Evolutionary conservation across 2,329 filamentous ascomycete species (phyloP), one percentile per base, ranked within the genome.

Genomic region (Zymoseptoria ardabiliae): DNA sequence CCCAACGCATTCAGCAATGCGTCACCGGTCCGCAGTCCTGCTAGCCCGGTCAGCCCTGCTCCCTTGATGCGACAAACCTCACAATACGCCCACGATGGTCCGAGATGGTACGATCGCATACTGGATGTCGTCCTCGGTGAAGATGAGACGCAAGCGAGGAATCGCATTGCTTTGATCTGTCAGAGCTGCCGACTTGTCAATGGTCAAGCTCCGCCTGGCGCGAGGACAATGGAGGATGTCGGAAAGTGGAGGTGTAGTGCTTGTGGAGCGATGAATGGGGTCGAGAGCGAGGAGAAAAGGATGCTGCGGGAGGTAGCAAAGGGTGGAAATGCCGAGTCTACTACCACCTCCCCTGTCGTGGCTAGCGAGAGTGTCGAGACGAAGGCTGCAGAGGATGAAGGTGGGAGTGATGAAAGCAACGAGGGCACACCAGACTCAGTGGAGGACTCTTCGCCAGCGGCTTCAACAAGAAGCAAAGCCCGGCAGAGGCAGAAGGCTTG

Each of bases 51-150:
- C 9, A 45, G 41, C 3, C 53, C 58, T 3, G 58, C 52, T 20
- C 58, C 61, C 4, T 55, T 54, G 21, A 53, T 58, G 3, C 63
- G 59, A 45, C 61, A 17, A 25, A 58, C 65, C 17, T 62, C 66
- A 41, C 60, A 67, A 41, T 69, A 71, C 30, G 63, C 65, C n/a
- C 61, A 63, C 4, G 65, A 68, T 21, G 68, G 68, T 10, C 70
- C 71, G 9, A 86, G 89, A 70, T 99, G 94, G 94, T 99, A 97
- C 75, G 94, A 99, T 72, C 85, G 93, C 58, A 86, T 99, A 56
- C 80, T 99, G 59, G 94, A 99, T 70, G 84, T 96, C 0, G 84
- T 99, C 23, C 82, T 99, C 0, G 94, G 94, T 54, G 94, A 99
- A 71, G 94, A 99, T 69, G 94, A 99, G 75, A 95, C 90, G 4